Evolutionary conservation across 108 stramenopile species (phyloP), one percentile per base, ranked within the genome.

Genomic region (Skeletonema grethae): DNA sequence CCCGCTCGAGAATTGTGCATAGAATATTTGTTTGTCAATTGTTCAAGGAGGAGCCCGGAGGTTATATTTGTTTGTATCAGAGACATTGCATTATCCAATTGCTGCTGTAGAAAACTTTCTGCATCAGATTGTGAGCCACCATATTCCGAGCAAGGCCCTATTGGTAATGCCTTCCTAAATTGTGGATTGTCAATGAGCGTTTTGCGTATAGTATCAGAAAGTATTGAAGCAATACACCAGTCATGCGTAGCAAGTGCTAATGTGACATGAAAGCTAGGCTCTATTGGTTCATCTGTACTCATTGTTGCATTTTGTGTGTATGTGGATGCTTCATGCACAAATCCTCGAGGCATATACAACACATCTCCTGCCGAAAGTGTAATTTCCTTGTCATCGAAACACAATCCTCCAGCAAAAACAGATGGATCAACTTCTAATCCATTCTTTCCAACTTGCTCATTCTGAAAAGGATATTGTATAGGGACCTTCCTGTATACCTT

Each of bases 401-500:
- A 74, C 12, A 72, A 24, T 1, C 81, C 82, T 18, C 85, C 82
- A 8, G 83, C 71, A 13, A 90, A 67, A 2, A 92, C 85, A 0
- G 65, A 39, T 15, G 53, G 50, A 3, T 86, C 88, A 2, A 95
- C 87, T 2, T 39, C 67, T 13, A 86, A 41, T n/a, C 85, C 84
- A 45, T 84, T 75, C 71, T 96, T 96, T 7, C 95, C 95, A 34
- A 92, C 93, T 76, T 94, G 93, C 64, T 96, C 89, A 56, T 93
- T 72, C 15, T 88, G 70, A 69, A 88, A 94, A 4, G 95, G 93
- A 76, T 80, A 83, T 16, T 81, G 70, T 1, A 93, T 75, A 0
- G 93, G 93, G 0, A 86, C 76, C 39, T 83, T 67, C 48, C 70
- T 61, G 58, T 92, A 94, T 0, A 96, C 87, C 25, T 70, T 87